These are phyloP conservation scores for Trametes coccinea DNA, from an alignment of 768 basidiomycete species.

Conservation along the genomic window DNA sequence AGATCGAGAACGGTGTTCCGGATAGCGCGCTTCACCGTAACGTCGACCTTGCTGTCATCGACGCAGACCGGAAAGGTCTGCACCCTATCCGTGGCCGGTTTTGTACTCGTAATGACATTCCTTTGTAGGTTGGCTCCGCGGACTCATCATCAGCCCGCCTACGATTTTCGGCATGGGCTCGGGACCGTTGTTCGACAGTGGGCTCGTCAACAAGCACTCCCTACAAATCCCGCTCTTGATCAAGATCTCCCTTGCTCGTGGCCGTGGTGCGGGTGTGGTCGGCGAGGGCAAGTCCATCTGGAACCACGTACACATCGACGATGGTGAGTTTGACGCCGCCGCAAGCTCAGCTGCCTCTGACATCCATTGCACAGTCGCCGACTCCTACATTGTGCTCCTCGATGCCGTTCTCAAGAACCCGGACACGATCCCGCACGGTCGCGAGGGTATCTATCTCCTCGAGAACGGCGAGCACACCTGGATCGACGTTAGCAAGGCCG, in stretches of 20 bases:
- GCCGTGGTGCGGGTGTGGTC: constrained; percentile 48
- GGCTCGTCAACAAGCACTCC: constrained; percentile 53
- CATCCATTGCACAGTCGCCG: constrained; percentile 36
- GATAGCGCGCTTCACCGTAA: constrained; percentile 46
- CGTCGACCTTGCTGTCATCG: constrained; percentile 50
- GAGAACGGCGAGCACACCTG: constrained; percentile 33
- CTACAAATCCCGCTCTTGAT: constrained; percentile 52
- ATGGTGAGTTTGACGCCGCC: constrained; percentile 37
- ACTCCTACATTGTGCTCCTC: constrained; percentile 43
- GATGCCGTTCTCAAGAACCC: constrained; percentile 33
- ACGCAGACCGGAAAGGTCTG: constrained; percentile 45
- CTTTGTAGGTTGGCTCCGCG: constrained; percentile 34
- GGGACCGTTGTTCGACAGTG: constrained; percentile 47
- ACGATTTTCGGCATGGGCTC: constrained; percentile 60
- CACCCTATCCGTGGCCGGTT: too few species aligned
- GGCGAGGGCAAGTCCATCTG: constrained; percentile 61
- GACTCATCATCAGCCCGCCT: constrained; percentile 53
- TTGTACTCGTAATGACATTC: too few species aligned
- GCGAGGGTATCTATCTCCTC: constrained; percentile 37
- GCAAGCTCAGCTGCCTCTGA: neutral
- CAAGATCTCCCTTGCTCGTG: constrained; percentile 44
- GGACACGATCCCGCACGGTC: constrained; percentile 29
- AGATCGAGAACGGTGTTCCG: constrained; percentile 45
- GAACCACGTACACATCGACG: constrained; percentile 59
- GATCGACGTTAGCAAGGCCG: constrained; percentile 35